phyloP scores from a whole-genome alignment of 768 basidiomycete genomes.

The Xerocomellus dryophilus region DNA sequence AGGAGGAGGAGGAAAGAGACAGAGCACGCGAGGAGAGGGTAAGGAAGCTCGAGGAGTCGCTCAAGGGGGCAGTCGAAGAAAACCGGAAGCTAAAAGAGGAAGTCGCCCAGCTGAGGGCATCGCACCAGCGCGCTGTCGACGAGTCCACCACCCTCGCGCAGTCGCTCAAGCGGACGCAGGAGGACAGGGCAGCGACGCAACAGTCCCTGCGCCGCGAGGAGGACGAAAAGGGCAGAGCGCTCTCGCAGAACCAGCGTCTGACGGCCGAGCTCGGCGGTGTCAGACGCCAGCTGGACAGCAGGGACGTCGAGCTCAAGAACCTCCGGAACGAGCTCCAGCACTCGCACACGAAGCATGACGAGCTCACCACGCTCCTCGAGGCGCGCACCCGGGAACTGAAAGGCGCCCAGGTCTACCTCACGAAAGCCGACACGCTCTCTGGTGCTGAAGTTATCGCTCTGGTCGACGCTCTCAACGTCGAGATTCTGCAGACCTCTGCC shows the following conservation, averaged over 20 bases:
- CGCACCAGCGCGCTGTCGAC: slow-evolving; percentile 3
- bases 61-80: slow-evolving; percentile 8
- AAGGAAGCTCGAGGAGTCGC: slow-evolving; percentile 17
- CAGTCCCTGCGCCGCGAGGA: slow-evolving; percentile 22
- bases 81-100: slow-evolving; percentile 21
- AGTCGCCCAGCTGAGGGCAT: slow-evolving; percentile 7
- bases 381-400: slow-evolving; percentile 39
- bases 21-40: slow-evolving; percentile 9
- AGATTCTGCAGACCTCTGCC: slow-evolving; percentile 46
- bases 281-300: slow-evolving; percentile 24
- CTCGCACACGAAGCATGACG: slow-evolving; percentile 23
- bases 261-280: slow-evolving; percentile 12
- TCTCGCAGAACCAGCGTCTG: slow-evolving; percentile 14
- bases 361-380: slow-evolving; percentile 32
- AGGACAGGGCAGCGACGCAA: slow-evolving; percentile 13
- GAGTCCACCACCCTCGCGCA: slow-evolving; percentile 13
- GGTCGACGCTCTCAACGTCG: slow-evolving; percentile 43
- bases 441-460: slow-evolving; percentile 41
- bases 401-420: slow-evolving; percentile 43
- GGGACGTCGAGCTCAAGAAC: slow-evolving; percentile 25
- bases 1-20: slow-evolving; percentile 23
- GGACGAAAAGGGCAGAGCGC: slow-evolving; percentile 17
- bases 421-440: slow-evolving; percentile 42
- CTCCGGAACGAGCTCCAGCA: slow-evolving; percentile 28
- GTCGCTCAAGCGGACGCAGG: slow-evolving; percentile 20